Conservation (phyloP, 371 early-diverging fungal genomes). For the Haplosporangium sp. region DNA sequence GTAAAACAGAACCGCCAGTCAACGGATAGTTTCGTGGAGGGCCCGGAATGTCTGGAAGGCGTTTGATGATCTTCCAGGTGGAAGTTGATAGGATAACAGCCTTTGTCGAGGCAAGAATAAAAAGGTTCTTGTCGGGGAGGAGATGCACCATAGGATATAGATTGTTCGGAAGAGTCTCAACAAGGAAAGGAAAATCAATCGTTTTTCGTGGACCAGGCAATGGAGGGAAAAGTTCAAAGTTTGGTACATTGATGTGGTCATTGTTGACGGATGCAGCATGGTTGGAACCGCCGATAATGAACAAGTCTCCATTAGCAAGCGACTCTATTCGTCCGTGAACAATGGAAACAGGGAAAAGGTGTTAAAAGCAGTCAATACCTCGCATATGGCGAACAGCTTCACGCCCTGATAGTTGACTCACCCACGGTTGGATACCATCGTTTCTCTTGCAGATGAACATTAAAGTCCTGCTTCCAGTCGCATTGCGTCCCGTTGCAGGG, state of each 20-base stretch:
- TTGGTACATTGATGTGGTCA: constrained; percentile 65
- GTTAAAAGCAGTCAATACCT: not conserved
- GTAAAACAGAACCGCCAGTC: constrained; percentile 64
- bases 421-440: constrained; percentile 74
- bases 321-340: constrained; percentile 43
- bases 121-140: constrained; percentile 59
- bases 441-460: constrained; percentile 51
- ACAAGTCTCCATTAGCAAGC: constrained; percentile 63
- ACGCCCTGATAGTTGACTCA: not conserved
- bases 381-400: not conserved
- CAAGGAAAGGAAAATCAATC: constrained; percentile 61
- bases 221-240: constrained; percentile 55
- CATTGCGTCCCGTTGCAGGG: constrained; percentile 61
- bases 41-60: constrained; percentile 67
- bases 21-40: constrained; percentile 70
- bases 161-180: constrained; percentile 73
- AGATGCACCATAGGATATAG: constrained; percentile 60
- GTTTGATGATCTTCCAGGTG: constrained; percentile 59
- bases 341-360: not conserved
- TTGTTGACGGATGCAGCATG: constrained; percentile 64
- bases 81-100: constrained; percentile 66
- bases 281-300: constrained; percentile 69
- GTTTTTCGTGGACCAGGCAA: constrained; percentile 38
- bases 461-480: constrained; percentile 48
- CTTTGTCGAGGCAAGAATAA: constrained; percentile 66